A percentile compares a stretch with the other conserved stretches of the same genome.
These are phyloP conservation scores for Strombidium stylifer DNA, from an alignment of 73 alveolate genomes.

Conservation along the genomic window DNA sequence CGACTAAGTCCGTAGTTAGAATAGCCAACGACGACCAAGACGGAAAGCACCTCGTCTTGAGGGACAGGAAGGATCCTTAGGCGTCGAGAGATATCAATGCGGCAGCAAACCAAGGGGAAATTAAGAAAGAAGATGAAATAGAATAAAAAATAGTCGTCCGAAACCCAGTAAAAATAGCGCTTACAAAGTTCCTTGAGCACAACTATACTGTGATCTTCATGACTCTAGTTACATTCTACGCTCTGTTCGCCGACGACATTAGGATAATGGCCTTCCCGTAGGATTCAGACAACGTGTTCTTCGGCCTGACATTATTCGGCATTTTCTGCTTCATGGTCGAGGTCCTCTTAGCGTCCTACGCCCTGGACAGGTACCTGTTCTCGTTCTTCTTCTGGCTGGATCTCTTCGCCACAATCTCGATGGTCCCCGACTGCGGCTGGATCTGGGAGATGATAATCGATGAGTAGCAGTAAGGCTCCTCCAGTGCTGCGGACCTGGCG, in stretches of 20 bases:
- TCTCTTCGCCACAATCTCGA: constrained; percentile 82
- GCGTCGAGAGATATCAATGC: no score
- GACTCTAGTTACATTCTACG: constrained; percentile 60
- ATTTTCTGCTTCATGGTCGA: constrained; percentile 50
- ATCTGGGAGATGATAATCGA: constrained; percentile 63
- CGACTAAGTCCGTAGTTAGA: no score
- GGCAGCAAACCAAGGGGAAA: background rate
- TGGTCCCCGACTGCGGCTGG: constrained; percentile 87
- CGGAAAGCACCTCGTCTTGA: no score
- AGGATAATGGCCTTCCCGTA: constrained; percentile 43
- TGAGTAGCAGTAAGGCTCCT: constrained; percentile 32
- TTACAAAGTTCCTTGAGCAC: constrained; percentile 24
- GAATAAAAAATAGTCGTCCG: background rate
- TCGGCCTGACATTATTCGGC: constrained; percentile 29
- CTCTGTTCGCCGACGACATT: constrained; percentile 74
- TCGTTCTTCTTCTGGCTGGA: constrained; percentile 95
- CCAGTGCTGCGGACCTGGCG: constrained; percentile 68
- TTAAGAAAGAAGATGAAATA: background rate
- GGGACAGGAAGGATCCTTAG: no score
- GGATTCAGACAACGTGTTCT: constrained; percentile 39
- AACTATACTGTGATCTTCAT: constrained; percentile 23
- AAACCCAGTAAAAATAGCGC: no score
- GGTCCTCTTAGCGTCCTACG: constrained; percentile 55
- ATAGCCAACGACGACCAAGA: no score
- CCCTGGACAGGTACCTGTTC: constrained; percentile 42